These are phyloP conservation scores for Pochonia chlamydosporia DNA, from an alignment of 2,329 filamentous ascomycete species.

Conservation along the genomic window DNA sequence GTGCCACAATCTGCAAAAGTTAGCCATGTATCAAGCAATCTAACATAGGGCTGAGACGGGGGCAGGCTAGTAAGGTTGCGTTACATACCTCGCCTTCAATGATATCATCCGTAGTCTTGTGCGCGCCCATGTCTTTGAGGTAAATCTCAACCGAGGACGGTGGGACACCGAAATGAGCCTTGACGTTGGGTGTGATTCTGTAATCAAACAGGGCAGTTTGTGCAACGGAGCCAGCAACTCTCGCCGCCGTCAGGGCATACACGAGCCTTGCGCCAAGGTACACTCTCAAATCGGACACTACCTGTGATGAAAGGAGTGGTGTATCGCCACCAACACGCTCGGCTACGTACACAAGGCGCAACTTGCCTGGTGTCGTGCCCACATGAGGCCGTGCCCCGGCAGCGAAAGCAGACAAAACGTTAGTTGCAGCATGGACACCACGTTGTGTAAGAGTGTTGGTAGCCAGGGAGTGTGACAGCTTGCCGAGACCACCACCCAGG, in stretches of 20 bases:
- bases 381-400: conserved; percentile 55
- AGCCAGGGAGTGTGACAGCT: conserved; percentile 65
- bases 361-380: conserved; percentile 60
- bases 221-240: conserved; percentile 82
- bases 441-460: conserved; percentile 60
- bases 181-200: conserved; percentile 42
- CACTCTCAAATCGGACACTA: conserved; percentile 75
- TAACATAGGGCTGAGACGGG: neutral
- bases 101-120: conserved; percentile 58
- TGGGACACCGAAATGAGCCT: conserved; percentile 73
- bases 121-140: conserved; percentile 54
- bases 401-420: conserved; percentile 40
- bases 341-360: conserved; percentile 76
- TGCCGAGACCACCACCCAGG: conserved; percentile 57
- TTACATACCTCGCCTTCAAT: conserved; percentile 56
- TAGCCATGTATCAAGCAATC: neutral
- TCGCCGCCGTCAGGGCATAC: conserved; percentile 76
- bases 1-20: conserved; percentile 56
- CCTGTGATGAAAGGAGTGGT: conserved; percentile 59
- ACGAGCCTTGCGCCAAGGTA: conserved; percentile 75
- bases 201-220: conserved; percentile 91
- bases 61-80: neutral
- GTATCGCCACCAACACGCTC: conserved; percentile 61
- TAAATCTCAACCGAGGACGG: conserved; percentile 74
- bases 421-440: conserved; percentile 63